Conservation (phyloP, 352 stramenopile genomes). For the Pythium guiyangense region DNA sequence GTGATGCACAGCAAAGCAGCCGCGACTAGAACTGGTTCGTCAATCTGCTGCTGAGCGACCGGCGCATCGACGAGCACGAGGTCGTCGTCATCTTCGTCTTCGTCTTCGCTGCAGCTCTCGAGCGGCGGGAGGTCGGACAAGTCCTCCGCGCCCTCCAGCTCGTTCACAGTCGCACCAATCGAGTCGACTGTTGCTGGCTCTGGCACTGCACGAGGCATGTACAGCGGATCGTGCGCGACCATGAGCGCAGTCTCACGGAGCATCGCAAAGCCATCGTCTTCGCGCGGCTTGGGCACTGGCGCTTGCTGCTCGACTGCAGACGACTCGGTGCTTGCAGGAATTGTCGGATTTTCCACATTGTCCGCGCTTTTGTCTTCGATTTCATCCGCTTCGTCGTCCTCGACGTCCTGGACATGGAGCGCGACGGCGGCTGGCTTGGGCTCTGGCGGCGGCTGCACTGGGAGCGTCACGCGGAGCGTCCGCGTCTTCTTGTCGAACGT, state of each 20-base stretch:
- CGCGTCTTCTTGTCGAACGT: constrained; percentile 81
- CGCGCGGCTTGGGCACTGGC: constrained; percentile 2
- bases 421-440: constrained; percentile 20
- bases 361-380: not conserved
- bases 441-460: constrained; percentile 52
- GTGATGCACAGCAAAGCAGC: no score
- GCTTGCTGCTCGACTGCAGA: not conserved
- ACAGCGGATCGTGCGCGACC: constrained; percentile 57
- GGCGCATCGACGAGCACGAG: constrained; percentile 9
- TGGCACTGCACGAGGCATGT: constrained; percentile 12
- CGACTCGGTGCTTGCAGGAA: not conserved
- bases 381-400: not conserved
- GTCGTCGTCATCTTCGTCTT: constrained; percentile 17
- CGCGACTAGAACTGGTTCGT: not conserved
- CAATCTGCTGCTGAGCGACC: not conserved
- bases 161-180: not conserved
- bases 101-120: constrained; percentile 53
- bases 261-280: constrained; percentile 50
- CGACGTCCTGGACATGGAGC: constrained; percentile 36
- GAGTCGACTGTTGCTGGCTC: not conserved
- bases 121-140: constrained; percentile 52
- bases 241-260: constrained; percentile 65
- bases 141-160: not conserved
- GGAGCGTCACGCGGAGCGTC: constrained; percentile 74
- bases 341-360: not conserved